These are phyloP conservation scores for Aspergillus sp. DNA, from an alignment of 2,329 filamentous ascomycete genomes.

Conservation along the genomic window DNA sequence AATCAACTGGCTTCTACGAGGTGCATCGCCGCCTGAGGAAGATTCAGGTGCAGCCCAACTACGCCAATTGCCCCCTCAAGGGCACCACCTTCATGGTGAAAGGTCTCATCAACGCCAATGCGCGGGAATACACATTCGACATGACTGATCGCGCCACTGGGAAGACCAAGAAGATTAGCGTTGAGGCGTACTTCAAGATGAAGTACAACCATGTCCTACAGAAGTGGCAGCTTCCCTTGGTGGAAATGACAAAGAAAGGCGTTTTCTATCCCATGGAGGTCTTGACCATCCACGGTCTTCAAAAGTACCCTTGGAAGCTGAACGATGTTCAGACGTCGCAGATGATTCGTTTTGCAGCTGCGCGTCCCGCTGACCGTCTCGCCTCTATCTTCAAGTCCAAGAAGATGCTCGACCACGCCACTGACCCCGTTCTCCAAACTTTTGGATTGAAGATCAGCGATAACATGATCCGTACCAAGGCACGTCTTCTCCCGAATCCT, in stretches of 20 bases:
- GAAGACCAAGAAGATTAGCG: slow-evolving; percentile 49
- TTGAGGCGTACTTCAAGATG: slow-evolving; percentile 58
- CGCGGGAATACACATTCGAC: slow-evolving; percentile 45
- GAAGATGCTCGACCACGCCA: slow-evolving; percentile 62
- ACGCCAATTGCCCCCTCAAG: slow-evolving; percentile 32
- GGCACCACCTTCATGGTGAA: slow-evolving; percentile 52
- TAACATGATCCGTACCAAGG: slow-evolving; percentile 66
- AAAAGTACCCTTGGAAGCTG: slow-evolving; percentile 59
- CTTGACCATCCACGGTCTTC: slow-evolving; percentile 52
- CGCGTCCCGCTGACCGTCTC: slow-evolving; percentile 68
- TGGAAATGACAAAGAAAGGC: slow-evolving; percentile 57
- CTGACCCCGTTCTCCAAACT: slow-evolving; percentile 67
- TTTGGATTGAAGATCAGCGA: slow-evolving; percentile 72
- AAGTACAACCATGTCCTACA: slow-evolving; percentile 51
- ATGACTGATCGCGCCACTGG: slow-evolving; percentile 41
- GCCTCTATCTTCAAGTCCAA: slow-evolving; percentile 68
- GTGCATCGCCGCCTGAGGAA: slow-evolving; percentile 33
- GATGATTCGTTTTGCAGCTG: slow-evolving; percentile 95
- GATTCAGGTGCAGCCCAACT: slow-evolving; percentile 37
- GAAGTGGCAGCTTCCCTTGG: slow-evolving; percentile 53
- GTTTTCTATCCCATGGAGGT: slow-evolving; percentile 59
- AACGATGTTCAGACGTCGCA: slow-evolving; percentile 65
- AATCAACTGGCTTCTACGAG: slow-evolving; percentile 23
- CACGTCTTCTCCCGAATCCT: slow-evolving; percentile 69
- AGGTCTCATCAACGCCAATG: slow-evolving; percentile 44